Evolutionary conservation across 345 rosid species (phyloP).

Genomic region (Salix brachista): DNA sequence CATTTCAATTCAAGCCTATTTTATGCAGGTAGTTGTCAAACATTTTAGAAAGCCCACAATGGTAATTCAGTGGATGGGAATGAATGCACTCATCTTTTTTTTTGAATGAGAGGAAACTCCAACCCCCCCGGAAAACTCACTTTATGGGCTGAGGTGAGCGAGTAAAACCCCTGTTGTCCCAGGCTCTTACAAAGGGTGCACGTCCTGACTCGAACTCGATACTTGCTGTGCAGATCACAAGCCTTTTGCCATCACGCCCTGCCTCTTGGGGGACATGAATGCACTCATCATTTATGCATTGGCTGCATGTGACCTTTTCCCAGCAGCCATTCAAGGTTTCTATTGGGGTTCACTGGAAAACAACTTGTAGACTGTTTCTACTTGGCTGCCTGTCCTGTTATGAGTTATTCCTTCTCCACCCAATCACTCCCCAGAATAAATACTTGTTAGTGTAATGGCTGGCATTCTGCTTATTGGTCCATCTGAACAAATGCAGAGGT

Average conservation of each 20-base stretch:
- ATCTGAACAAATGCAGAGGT: not conserved
- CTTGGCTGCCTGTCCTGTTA: not conserved
- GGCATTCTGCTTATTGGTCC: not conserved
- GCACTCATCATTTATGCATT: slow-evolving; percentile 48
- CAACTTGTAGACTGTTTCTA: slow-evolving; percentile 33
- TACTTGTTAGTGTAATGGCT: not conserved
- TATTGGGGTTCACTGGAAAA: slow-evolving; percentile 52
- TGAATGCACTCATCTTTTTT: slow-evolving; percentile 48
- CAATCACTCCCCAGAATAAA: not conserved
- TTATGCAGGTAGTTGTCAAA: slow-evolving; percentile 53
- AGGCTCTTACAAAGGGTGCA: too few relatives aligned
- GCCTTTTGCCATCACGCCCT: too few relatives aligned
- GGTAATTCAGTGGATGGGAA: slow-evolving; percentile 54
- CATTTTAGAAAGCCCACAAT: slow-evolving; percentile 30
- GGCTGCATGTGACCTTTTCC: slow-evolving; percentile 52
- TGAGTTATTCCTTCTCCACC: not conserved
- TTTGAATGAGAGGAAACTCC: too few relatives aligned
- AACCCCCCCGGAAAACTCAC: rapidly evolving
- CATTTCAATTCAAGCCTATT: not conserved
- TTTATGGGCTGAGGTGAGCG: too few relatives aligned
- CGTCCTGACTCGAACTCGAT: too few relatives aligned
- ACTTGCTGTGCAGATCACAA: too few relatives aligned
- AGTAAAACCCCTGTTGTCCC: too few relatives aligned
- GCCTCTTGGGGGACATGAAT: slow-evolving; percentile 26
- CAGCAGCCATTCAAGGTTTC: slow-evolving; percentile 52